Evolutionary conservation across 495 filamentous ascomycete genomes (phyloP).

Genomic region (Elasticomyces elasticus): DNA sequence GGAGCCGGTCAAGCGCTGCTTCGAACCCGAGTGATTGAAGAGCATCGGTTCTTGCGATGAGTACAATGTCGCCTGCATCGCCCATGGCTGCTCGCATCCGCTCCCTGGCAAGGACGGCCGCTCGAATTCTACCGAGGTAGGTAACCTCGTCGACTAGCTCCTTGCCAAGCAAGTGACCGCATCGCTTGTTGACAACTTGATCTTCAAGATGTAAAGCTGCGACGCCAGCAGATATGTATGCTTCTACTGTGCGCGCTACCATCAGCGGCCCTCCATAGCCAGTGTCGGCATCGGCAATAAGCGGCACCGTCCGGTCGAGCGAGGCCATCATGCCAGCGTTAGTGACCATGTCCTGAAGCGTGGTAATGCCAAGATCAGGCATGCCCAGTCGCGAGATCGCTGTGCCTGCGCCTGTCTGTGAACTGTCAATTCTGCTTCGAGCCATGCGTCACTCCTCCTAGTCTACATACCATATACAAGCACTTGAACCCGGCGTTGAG

Average conservation of each 20-base stretch:
- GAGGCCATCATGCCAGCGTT: no score
- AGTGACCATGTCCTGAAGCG: no score
- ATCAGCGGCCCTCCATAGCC: conserved; percentile 26
- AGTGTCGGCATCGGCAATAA: conserved; percentile 25
- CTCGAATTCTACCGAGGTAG: conserved; percentile 23
- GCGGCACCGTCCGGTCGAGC: no score
- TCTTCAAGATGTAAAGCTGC: conserved; percentile 30
- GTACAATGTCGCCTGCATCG: conserved; percentile 19
- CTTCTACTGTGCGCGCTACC: conserved; percentile 18
- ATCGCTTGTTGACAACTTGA: conserved; percentile 28
- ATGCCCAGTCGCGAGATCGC: no score
- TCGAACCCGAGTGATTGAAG: conserved; percentile 23
- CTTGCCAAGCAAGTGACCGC: conserved; percentile 28
- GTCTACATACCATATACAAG: no score
- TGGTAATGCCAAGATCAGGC: no score
- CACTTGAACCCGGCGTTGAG: no score
- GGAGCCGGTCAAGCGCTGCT: conserved; percentile 20
- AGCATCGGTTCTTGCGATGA: conserved; percentile 29
- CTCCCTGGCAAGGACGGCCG: conserved; percentile 8
- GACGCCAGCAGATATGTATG: conserved; percentile 25
- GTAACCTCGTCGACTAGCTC: conserved; percentile 21
- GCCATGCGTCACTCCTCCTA: no score
- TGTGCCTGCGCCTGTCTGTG: no score
- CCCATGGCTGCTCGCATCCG: no score
- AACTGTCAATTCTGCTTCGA: no score